These are phyloP conservation scores for Scedosporium apiospermum DNA, from an alignment of 2,329 filamentous ascomycete species.

Conservation along the genomic window DNA sequence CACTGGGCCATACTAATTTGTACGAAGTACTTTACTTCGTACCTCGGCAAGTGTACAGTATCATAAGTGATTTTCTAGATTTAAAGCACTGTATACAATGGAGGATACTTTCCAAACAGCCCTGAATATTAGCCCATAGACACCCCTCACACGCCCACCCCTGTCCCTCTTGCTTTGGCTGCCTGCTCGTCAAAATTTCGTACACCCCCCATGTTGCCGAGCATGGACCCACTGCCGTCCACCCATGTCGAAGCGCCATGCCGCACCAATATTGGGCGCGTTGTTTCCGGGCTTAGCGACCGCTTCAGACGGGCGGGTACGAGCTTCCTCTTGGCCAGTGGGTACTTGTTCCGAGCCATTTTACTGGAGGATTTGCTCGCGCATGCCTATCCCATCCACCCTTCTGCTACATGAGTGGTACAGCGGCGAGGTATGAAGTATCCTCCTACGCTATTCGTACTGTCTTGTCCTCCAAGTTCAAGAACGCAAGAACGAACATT, in stretches of 20 bases:
- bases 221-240: neutral
- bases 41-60: neutral
- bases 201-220: neutral
- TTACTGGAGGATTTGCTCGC: neutral
- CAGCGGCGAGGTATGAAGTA: neutral
- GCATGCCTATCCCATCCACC: neutral
- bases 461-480: no score
- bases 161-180: neutral
- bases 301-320: constrained; percentile 5
- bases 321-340: neutral
- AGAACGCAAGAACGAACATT: neutral
- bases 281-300: constrained; percentile 17
- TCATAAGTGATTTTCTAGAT: neutral
- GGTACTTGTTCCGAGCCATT: neutral
- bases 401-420: neutral
- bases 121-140: neutral
- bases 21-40: neutral
- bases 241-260: constrained; percentile 17
- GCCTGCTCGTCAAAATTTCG: neutral
- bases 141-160: neutral
- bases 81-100: neutral
- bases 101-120: no score
- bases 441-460: neutral
- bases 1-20: no score
- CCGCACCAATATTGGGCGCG: constrained; percentile 15